These are phyloP conservation scores for Venturia oleaginea DNA, from an alignment of 2,329 filamentous ascomycete genomes.

Conservation along the genomic window DNA sequence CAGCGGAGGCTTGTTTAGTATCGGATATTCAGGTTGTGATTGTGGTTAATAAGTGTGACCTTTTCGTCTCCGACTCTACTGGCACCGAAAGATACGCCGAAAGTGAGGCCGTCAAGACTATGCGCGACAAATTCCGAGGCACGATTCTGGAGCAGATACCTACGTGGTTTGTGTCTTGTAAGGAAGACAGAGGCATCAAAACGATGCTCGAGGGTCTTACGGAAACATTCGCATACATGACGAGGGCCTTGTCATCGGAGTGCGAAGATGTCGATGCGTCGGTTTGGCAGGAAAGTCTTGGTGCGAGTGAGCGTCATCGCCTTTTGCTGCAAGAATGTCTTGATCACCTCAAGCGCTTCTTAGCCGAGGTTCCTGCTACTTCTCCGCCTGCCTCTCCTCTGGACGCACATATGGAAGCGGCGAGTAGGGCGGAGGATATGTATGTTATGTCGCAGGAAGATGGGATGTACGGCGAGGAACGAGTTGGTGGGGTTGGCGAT, in stretches of 20 bases:
- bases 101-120: neutral
- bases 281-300: conserved; percentile 73
- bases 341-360: conserved; percentile 62
- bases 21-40: conserved; percentile 47
- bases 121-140: conserved; percentile 21
- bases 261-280: conserved; percentile 30
- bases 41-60: conserved; percentile 53
- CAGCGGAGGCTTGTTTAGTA: conserved; percentile 41
- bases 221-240: conserved; percentile 61
- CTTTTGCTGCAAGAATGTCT: conserved; percentile 69
- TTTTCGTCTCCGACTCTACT: conserved; percentile 28
- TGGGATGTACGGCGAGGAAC: conserved; percentile 4
- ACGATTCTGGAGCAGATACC: conserved; percentile 28
- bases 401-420: conserved; percentile 7
- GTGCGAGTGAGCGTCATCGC: conserved; percentile 83
- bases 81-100: neutral
- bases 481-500: neutral
- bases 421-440: conserved; percentile 9
- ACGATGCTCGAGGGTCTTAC: conserved; percentile 58
- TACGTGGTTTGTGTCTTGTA: conserved; percentile 63
- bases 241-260: conserved; percentile 38
- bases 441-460: neutral
- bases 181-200: conserved; percentile 53
- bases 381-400: neutral
- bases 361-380: conserved; percentile 42